phyloP scores from a whole-genome alignment of 352 stramenopile species.

The Globisporangium viniferum region DNA sequence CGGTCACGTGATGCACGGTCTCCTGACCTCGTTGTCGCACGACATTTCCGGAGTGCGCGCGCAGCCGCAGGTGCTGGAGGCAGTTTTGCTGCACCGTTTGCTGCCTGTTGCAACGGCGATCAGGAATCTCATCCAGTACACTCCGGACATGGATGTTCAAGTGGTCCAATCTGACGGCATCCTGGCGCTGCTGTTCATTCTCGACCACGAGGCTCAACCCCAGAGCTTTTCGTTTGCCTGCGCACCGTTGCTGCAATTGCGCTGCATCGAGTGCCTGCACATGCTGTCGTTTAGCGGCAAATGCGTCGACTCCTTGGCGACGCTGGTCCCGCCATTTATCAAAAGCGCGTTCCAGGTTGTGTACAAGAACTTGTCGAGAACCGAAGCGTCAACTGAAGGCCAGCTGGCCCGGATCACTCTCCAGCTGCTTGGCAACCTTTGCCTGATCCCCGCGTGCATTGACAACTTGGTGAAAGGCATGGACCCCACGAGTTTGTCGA shows the following conservation, averaged over 20 bases:
- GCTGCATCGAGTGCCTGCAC: slow-evolving; percentile 85
- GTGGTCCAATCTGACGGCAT: slow-evolving; percentile 75
- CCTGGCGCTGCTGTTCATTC: slow-evolving; percentile 63
- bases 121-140: slow-evolving; percentile 79
- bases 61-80: slow-evolving; percentile 63
- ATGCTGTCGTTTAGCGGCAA: slow-evolving; percentile 87
- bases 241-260: slow-evolving; percentile 70
- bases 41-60: slow-evolving; percentile 72
- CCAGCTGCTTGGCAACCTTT: slow-evolving; percentile 82
- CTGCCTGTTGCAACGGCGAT: slow-evolving; percentile 78
- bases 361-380: slow-evolving; percentile 78
- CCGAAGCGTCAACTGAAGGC: slow-evolving; percentile 75
- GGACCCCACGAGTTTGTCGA: slow-evolving; percentile 69
- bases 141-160: slow-evolving; percentile 79
- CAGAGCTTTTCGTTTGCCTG: slow-evolving; percentile 76
- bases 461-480: slow-evolving; percentile 88
- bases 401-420: slow-evolving; percentile 77
- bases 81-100: slow-evolving; percentile 65
- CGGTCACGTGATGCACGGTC: slow-evolving; percentile 70
- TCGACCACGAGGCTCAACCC: slow-evolving; percentile 81
- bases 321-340: slow-evolving; percentile 76
- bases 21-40: slow-evolving; percentile 64
- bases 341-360: slow-evolving; percentile 84
- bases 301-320: slow-evolving; percentile 72
- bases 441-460: slow-evolving; percentile 81